Evolutionary conservation across 495 filamentous ascomycete genomes (phyloP).

Genomic region (Penicillium paradoxum): DNA sequence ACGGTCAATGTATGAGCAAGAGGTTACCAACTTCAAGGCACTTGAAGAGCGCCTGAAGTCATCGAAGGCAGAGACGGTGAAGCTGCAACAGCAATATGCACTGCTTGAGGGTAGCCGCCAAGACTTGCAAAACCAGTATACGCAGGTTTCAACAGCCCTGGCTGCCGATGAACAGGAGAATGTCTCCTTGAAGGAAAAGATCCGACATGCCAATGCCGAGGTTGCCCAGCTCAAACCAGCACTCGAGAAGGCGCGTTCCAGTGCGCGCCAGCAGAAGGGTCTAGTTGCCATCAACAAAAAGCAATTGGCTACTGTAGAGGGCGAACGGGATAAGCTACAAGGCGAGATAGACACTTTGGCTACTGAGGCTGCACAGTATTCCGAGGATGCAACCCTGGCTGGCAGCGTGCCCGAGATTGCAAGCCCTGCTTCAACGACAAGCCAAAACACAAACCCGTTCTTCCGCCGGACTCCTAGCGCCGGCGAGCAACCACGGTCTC

Average conservation of each 20-base stretch:
- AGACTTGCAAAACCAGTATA: slow-evolving; percentile 81
- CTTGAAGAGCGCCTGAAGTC: slow-evolving; percentile 75
- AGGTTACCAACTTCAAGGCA: slow-evolving; percentile 76
- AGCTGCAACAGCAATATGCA: slow-evolving; percentile 73
- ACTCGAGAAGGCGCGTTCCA: slow-evolving; percentile 82
- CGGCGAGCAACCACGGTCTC: slow-evolving; percentile 52
- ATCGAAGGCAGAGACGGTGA: slow-evolving; percentile 74
- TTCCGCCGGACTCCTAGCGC: slow-evolving; percentile 68
- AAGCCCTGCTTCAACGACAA: slow-evolving; percentile 71
- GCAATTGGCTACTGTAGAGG: slow-evolving; percentile 83
- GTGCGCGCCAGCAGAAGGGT: slow-evolving; percentile 90
- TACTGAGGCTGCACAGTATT: slow-evolving; percentile 43
- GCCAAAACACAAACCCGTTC: slow-evolving; percentile 83
- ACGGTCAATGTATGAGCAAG: slow-evolving; percentile 83
- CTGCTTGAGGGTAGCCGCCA: slow-evolving; percentile 76
- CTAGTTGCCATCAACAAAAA: slow-evolving; percentile 97
- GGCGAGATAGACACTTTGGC: slow-evolving; percentile 65
- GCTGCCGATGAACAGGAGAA: slow-evolving; percentile 90
- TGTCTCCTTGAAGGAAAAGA: slow-evolving; percentile 75
- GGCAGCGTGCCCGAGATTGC: slow-evolving; percentile 37
- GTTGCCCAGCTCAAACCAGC: slow-evolving; percentile 78
- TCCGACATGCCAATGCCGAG: slow-evolving; percentile 73
- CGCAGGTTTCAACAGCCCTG: slow-evolving; percentile 65
- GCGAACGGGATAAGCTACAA: slow-evolving; percentile 79
- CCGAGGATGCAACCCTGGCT: slow-evolving; percentile 38